These are phyloP conservation scores for Didymella keratinophila DNA, from an alignment of 2,329 filamentous ascomycete species.

Conservation along the genomic window DNA sequence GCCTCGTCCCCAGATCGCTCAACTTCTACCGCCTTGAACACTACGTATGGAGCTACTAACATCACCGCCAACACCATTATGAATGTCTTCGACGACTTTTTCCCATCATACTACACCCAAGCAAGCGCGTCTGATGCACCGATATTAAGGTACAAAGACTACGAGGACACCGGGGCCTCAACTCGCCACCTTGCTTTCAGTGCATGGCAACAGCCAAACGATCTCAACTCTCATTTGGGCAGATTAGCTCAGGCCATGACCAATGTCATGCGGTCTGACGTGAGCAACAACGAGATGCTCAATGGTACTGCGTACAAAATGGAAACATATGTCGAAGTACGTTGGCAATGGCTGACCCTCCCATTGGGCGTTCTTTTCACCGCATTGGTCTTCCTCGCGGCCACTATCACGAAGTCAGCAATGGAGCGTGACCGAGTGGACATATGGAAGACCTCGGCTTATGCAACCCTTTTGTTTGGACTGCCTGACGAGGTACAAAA, in stretches of 20 bases:
- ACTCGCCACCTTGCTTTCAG: background rate
- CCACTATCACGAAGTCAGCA: slow-evolving; percentile 34
- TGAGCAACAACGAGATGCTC: slow-evolving; percentile 3
- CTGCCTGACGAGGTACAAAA: slow-evolving; percentile 32
- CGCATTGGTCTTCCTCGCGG: slow-evolving; percentile 34
- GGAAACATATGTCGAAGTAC: slow-evolving; percentile 28
- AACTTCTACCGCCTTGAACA: too few relatives aligned
- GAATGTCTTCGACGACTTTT: slow-evolving; percentile 14
- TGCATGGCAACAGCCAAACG: slow-evolving; percentile 31
- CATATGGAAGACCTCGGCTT: slow-evolving; percentile 43
- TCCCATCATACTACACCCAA: slow-evolving; percentile 21
- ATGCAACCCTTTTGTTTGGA: slow-evolving; percentile 37
- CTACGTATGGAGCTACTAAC: slow-evolving; percentile 21
- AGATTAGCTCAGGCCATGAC: slow-evolving; percentile 31
- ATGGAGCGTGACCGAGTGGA: slow-evolving; percentile 18
- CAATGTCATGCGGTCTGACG: slow-evolving; percentile 21
- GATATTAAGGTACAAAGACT: slow-evolving; percentile 11
- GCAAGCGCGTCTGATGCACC: background rate
- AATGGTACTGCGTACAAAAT: slow-evolving; percentile 19
- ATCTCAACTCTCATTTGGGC: slow-evolving; percentile 34
- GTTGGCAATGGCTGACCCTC: slow-evolving; percentile 40
- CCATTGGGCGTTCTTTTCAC: slow-evolving; percentile 33
- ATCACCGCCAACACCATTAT: slow-evolving; percentile 6
- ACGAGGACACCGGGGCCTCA: background rate
- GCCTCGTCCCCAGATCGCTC: too few relatives aligned